These are phyloP conservation scores for Sparassis latifolia DNA, from an alignment of 1,284 basidiomycete genomes.

Conservation along the genomic window DNA sequence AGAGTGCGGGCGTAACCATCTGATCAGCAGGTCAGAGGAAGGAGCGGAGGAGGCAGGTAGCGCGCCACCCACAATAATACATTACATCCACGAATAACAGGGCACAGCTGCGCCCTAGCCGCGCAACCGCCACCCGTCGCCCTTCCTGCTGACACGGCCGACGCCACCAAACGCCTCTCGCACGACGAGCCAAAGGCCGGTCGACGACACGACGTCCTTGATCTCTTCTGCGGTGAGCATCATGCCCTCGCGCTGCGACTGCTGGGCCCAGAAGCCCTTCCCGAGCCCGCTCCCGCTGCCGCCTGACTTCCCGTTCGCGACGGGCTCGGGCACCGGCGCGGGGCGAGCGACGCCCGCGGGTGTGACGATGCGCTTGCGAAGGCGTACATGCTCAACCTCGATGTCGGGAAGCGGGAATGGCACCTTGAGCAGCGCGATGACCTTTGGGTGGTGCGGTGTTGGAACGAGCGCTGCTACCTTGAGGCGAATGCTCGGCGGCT, in stretches of 20 bases:
- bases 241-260: slow-evolving; percentile 32
- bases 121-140: slow-evolving; percentile 71
- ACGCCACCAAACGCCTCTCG: slow-evolving; percentile 90
- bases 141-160: slow-evolving; percentile 71
- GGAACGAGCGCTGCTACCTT: slow-evolving; percentile 82
- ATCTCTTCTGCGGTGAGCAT: slow-evolving; percentile 85
- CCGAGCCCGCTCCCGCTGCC: slow-evolving; percentile 6
- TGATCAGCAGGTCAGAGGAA: too few relatives aligned
- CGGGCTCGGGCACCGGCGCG: slow-evolving; percentile 10
- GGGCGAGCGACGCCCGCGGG: slow-evolving; percentile 38
- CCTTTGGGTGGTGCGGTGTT: slow-evolving; percentile 94
- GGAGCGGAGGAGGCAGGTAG: too few relatives aligned
- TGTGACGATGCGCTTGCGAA: slow-evolving; percentile 44
- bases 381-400: slow-evolving; percentile 51
- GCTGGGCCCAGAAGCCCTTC: slow-evolving; percentile 12
- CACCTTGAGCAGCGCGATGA: slow-evolving; percentile 86
- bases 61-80: too few relatives aligned
- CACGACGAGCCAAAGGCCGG: slow-evolving; percentile 88
- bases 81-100: not conserved
- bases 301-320: slow-evolving; percentile 2
- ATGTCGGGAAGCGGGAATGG: slow-evolving; percentile 82
- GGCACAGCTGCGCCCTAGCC: slow-evolving; percentile 19
- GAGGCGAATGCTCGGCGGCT: slow-evolving; percentile 22
- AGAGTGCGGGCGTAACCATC: too few relatives aligned
- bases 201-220: slow-evolving; percentile 88